Evolutionary conservation across 163 green algal species (phyloP), one percentile per base, ranked within the genome.

Genomic region (Prototheca stagnorum): DNA sequence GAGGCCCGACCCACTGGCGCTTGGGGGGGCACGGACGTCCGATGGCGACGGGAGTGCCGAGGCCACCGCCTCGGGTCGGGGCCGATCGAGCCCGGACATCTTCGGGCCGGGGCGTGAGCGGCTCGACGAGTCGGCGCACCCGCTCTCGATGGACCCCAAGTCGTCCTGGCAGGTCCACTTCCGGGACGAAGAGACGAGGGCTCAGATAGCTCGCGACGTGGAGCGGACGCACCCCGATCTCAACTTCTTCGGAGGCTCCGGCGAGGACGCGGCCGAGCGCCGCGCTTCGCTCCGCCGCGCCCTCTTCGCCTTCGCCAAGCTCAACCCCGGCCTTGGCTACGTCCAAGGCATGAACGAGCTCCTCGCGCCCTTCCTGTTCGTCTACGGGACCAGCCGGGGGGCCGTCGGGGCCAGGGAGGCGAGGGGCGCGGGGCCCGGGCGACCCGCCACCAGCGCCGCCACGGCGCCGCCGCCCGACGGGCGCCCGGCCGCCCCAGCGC

Each of bases 341-440:
- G 88, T 98, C 44, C 86, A 74, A 60, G 88, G 88, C 68, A 96
- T 97, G 87, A 95, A 97, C 64, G 88, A 97, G 72, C 71, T 97
- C 37, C 74, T 86, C 5, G 88, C 87, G 4, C 82, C 83, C 7
- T 55, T 97, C 16, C 91, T 93, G 57, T 92, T 84, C 56, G 44
- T 89, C 2, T 93, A 94, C 71, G 64, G 54, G 44, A 84, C 31
- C 49, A 66, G 14, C 33, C 33, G 11, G 33, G 33, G 11, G 11
- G 47, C 9, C 3, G 15, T 29, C 15, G 40, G 19, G 22, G n/a
- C 9, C 6, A 23, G 16, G 12, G 19, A 42, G 7, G 28, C n/a
- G n/a, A n/a, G n/a, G n/a, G n/a, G n/a, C n/a, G n/a, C n/a, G n/a
- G n/a, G n/a, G n/a, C n/a, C n/a, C n/a, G n/a, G n/a, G n/a, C n/a